These are phyloP conservation scores for Dipteronia sinensis DNA, from an alignment of 345 rosid genomes.

Conservation along the genomic window DNA sequence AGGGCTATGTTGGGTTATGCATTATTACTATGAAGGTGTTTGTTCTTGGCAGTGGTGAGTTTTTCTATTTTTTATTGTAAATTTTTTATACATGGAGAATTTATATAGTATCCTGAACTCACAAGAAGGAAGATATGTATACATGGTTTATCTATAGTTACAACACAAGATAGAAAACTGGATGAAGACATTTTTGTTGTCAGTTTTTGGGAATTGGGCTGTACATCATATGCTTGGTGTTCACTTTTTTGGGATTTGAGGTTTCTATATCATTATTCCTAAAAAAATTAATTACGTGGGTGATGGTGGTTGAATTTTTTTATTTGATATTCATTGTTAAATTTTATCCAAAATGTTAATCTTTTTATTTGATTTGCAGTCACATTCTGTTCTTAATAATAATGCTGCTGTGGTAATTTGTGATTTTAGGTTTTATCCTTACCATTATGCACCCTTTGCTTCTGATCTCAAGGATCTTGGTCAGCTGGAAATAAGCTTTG, in stretches of 20 bases:
- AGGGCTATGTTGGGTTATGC: conserved; percentile 99
- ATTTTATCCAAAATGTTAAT: background rate
- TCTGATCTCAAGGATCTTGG: conserved; percentile 87
- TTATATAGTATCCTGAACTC: no score
- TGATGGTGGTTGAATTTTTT: background rate
- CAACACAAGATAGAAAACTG: background rate
- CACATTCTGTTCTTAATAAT: background rate
- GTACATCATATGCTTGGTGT: background rate
- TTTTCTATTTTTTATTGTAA: background rate
- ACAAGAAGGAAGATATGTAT: no score
- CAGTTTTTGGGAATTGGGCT: background rate
- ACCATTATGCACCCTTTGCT: conserved; percentile 98
- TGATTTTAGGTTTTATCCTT: conserved; percentile 86
- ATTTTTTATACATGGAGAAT: no score
- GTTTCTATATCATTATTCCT: background rate
- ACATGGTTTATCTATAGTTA: background rate
- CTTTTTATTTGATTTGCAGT: background rate
- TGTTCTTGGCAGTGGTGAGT: conserved; percentile 98
- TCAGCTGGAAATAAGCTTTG: conserved; percentile 64
- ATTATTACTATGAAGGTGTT: conserved; percentile 93
- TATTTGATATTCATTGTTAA: background rate
- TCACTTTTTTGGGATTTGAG: background rate
- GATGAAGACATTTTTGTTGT: background rate
- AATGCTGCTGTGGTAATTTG: background rate
- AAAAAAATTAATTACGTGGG: background rate